Percentiles rank a stretch among this genome's conserved stretches.
These are phyloP conservation scores for Guadua angustifolia DNA, from an alignment of 176 grass and related monocot genomes.

Conservation along the genomic window DNA sequence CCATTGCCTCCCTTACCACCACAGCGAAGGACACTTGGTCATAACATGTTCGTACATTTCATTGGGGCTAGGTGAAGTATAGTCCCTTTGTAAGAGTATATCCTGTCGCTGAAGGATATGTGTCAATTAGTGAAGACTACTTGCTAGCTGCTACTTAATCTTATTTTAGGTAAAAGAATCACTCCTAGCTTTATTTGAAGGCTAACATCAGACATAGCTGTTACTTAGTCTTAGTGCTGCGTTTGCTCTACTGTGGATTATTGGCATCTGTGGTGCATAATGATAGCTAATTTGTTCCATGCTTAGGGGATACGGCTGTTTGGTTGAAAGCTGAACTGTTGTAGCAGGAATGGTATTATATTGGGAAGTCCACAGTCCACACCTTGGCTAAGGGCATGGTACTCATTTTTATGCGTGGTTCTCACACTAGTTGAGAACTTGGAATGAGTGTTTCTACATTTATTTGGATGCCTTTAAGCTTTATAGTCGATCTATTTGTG, in stretches of 20 bases:
- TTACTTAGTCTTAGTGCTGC: not conserved
- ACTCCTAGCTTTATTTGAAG: not conserved
- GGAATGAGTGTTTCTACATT: not conserved
- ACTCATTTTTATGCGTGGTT: not conserved
- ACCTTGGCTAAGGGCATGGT: not conserved
- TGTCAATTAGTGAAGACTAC: not conserved
- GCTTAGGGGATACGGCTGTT: not conserved
- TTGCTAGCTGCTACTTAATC: not conserved
- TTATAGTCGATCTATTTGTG: not conserved
- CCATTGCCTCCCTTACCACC: too few relatives aligned
- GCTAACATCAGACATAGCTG: not conserved
- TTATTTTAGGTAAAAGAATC: conserved; percentile 20
- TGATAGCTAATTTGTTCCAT: not conserved
- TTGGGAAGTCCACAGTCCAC: not conserved
- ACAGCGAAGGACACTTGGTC: too few relatives aligned
- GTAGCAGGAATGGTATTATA: not conserved
- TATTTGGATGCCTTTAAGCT: not conserved
- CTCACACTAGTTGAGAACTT: not conserved
- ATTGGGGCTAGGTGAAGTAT: not conserved
- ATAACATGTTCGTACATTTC: conserved; percentile 29
- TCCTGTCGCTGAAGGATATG: not conserved
- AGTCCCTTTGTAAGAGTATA: not conserved
- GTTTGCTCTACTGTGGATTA: conserved; percentile 9
- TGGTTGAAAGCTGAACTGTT: not conserved
- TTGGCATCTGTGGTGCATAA: not conserved